A percentile compares a stretch with the other conserved stretches of the same genome.
These are phyloP conservation scores for Aureobasidium sp. DNA, from an alignment of 2,329 filamentous ascomycete genomes.

Conservation along the genomic window DNA sequence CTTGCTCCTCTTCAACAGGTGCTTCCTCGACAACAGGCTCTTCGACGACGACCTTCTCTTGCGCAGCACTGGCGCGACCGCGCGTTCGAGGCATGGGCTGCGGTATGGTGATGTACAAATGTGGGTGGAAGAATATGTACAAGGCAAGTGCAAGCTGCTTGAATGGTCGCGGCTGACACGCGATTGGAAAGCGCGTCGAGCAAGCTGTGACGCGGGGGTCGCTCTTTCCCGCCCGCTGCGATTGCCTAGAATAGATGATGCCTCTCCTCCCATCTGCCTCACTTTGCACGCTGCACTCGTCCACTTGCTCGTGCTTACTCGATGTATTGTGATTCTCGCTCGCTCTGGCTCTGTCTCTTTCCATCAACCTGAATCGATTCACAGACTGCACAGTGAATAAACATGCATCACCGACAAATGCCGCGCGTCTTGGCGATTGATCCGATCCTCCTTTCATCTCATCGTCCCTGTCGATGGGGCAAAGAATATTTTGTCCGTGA, in stretches of 20 bases:
- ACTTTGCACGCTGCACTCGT: too few relatives aligned
- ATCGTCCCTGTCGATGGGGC: neutral
- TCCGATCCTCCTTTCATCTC: neutral
- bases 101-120: neutral
- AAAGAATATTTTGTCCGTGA: neutral
- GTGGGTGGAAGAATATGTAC: neutral
- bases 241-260: neutral
- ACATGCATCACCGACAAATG: neutral
- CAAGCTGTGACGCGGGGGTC: neutral
- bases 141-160: neutral
- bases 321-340: too few relatives aligned
- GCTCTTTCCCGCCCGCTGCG: neutral
- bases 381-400: too few relatives aligned
- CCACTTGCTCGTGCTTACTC: too few relatives aligned
- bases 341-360: too few relatives aligned
- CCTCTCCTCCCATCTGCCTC: too few relatives aligned
- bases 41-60: conserved; percentile 3
- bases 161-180: neutral
- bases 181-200: neutral
- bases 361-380: too few relatives aligned
- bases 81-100: conserved; percentile 13
- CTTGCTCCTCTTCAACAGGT: neutral
- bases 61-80: conserved; percentile 11
- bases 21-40: neutral
- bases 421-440: neutral